Evolutionary conservation across 2,329 filamentous ascomycete genomes (phyloP), one percentile per base, ranked within the genome.

Genomic region (Curvularia hawaiiensis): DNA sequence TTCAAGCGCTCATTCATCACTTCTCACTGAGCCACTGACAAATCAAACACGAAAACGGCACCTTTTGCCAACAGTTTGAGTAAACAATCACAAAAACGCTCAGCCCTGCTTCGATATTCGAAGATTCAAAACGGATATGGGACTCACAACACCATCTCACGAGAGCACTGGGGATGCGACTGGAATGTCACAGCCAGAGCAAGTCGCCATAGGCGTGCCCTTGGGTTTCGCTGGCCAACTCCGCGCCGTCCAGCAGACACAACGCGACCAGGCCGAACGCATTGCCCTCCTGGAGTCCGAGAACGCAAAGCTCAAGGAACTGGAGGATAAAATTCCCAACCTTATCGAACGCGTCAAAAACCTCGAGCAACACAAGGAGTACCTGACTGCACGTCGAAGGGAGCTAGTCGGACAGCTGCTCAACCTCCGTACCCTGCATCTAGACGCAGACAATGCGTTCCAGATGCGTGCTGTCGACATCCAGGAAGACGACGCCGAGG

Each of bases 391-490:
- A 4, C 66, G 62, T 7, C 67, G 67, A 41, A 54, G 53, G 9
- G 66, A 66, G 47, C 58, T 63, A 2, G 66, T 66, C 9, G 1
- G 43, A 18, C 59, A 61, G 10, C 59, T 70, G 1, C 39, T 52
- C 44, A 70, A 60, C 38, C 52, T 68, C 28, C 59, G 64, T 16
- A 62, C 63, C 2, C 43, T 65, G 0, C 52, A 67, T 31, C 61
- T 63, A 31, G 65, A 68, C 49, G 61, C 66, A 22, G 55, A 50
- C 40, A 68, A 68, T 28, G 57, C 62, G 2, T 64, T 69, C 39
- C 50, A 54, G 1, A 24, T 65, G 16, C 64, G 64, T 22, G 54
- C 60, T 3, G 44, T 9, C 2, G 64, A 67, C 12, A 50, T 69
- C 9, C 57, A 66, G 30, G 12, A 49, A 12, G 65, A 66, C 10